Evolutionary conservation across 2,329 filamentous ascomycete species (phyloP).

Genomic region (Verticillium isaacii): DNA sequence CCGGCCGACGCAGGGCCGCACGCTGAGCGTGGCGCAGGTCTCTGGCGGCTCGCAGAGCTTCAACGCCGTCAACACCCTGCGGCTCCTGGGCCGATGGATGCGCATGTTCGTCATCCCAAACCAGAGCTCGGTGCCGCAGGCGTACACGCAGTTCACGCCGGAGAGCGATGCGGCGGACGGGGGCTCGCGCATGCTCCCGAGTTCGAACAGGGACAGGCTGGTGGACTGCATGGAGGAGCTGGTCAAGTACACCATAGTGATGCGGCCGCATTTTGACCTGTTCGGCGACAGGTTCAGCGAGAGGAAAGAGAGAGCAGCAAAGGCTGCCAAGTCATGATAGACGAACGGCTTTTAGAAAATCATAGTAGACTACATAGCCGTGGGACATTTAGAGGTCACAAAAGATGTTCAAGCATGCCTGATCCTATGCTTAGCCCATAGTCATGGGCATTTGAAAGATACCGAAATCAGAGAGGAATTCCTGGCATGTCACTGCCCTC

Average conservation of each 20-base stretch:
- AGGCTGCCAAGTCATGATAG: constrained; percentile 13
- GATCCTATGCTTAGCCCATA: too few relatives aligned
- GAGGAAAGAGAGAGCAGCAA: constrained; percentile 32
- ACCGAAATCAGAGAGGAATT: constrained; percentile 4
- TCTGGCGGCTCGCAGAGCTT: constrained; percentile 62
- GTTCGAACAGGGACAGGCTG: constrained; percentile 52
- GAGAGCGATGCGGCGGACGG: constrained; percentile 26
- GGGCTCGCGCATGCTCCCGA: constrained; percentile 46
- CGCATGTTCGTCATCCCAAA: constrained; percentile 65
- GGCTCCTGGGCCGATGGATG: constrained; percentile 65
- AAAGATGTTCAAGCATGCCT: too few relatives aligned
- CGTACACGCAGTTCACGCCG: constrained; percentile 53
- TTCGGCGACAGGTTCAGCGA: constrained; percentile 63
- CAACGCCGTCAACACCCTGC: constrained; percentile 62
- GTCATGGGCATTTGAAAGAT: too few relatives aligned
- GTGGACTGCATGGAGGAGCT: constrained; percentile 68
- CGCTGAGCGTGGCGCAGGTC: constrained; percentile 57
- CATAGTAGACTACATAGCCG: too few relatives aligned
- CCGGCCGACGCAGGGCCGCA: constrained; percentile 61
- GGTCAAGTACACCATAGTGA: constrained; percentile 63
- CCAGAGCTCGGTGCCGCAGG: constrained; percentile 58
- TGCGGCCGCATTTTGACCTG: constrained; percentile 55
- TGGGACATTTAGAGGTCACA: too few relatives aligned
- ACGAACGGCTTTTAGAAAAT: constrained; percentile 8
- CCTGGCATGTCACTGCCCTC: constrained; percentile 20